Conservation (phyloP, 305 asterid species). For the Fraxinus velutina region DNA sequence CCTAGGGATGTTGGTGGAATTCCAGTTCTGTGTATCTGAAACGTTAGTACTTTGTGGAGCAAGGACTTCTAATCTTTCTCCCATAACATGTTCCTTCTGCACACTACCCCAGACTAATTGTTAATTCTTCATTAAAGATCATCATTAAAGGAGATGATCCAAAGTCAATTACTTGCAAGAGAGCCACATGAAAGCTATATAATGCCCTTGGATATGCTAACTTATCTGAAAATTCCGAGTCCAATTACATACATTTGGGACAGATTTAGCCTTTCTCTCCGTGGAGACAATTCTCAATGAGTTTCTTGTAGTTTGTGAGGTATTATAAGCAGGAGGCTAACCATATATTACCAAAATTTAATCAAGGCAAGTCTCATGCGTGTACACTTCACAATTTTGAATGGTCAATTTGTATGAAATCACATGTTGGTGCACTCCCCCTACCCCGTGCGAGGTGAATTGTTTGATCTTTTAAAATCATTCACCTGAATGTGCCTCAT, state of each 20-base stretch:
- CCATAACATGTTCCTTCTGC: background rate
- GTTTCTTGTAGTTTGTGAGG: background rate
- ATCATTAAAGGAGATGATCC: background rate
- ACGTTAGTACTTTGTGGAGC: background rate
- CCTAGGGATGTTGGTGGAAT: background rate
- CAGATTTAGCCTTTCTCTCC: background rate
- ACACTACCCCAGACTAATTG: background rate
- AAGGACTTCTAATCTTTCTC: background rate
- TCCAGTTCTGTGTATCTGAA: background rate
- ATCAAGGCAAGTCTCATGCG: background rate
- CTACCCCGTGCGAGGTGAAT: background rate
- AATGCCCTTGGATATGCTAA: background rate
- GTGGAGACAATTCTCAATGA: background rate
- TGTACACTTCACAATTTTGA: background rate
- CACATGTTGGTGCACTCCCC: background rate
- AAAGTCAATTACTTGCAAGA: background rate
- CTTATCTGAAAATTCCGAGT: background rate
- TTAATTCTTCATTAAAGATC: background rate
- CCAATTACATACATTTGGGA: background rate
- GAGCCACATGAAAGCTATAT: background rate
- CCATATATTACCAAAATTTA: background rate
- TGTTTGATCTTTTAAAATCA: background rate
- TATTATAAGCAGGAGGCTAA: background rate
- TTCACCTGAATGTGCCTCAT: background rate
- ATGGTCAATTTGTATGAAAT: background rate